Evolutionary conservation across 306 rosid species (phyloP), one percentile per base, ranked within the genome.

Genomic region (Cucurbita ficifolia): DNA sequence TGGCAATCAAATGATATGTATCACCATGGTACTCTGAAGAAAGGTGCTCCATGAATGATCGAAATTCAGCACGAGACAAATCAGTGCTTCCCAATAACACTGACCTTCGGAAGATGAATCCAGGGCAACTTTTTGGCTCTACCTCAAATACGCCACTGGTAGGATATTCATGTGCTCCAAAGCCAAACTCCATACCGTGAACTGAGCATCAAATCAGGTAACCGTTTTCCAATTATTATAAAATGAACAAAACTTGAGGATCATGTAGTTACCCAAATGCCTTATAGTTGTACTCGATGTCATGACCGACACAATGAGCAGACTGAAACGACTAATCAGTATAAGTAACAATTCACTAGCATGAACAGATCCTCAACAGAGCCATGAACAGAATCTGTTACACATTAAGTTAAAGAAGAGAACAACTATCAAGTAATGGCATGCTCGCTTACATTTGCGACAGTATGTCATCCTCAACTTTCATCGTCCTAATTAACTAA

Each of bases 91-190:
- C 99, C 78, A 95, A 79, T 78, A 89, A 79, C 67, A 95, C 73
- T 8, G 97, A 89, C 69, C 75, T 84, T 83, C 99, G 87, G 78
- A 91, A 95, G 84, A 89, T 85, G 84, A 89, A 91, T 84, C 96
- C 99, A 38, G 97, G 96, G 78, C 97, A 95, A 84, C 87, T 89
- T 84, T 82, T 91, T 75, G 97, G 97, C 79, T 95, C 99, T 51
- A 89, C 96, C 96, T 91, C 91, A 82, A 91, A 95, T 75, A 95
- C 89, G 69, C 99, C 97, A 83, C 97, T 95, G 11, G 89, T 73
- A 38, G 97, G 77, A 75, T 82, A 91, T 75, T 95, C 97, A 53
- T 95, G 99, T 75, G 96, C 97, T 80, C 97, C 99, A 79, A 84
- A 95, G 52, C 90, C 97, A 78, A 85, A 95, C 80, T 95, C 99